phyloP scores from a whole-genome alignment of 495 filamentous ascomycete species.

The Diplogelasinospora grovesii region DNA sequence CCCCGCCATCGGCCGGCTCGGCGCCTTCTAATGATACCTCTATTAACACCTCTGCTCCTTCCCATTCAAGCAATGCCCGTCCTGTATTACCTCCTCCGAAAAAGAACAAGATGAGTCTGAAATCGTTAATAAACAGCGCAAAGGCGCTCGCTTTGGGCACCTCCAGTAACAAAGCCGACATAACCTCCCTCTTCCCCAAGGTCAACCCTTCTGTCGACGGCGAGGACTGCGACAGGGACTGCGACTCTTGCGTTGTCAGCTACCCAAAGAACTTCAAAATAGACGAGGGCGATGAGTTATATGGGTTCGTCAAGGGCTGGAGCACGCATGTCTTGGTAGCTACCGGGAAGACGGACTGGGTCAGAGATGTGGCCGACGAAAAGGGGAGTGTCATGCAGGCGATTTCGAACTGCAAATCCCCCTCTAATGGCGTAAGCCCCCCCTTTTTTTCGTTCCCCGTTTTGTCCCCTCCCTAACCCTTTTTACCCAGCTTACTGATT shows the following conservation, averaged over 20 bases:
- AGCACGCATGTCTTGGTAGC: slow-evolving; percentile 85
- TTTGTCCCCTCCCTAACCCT: neutral
- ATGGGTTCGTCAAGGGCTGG: slow-evolving; percentile 84
- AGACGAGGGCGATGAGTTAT: slow-evolving; percentile 72
- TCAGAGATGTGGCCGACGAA: slow-evolving; percentile 82
- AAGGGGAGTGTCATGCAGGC: slow-evolving; percentile 94
- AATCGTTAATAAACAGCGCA: slow-evolving; percentile 37
- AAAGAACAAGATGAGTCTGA: slow-evolving; percentile 16
- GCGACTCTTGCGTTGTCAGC: slow-evolving; percentile 68
- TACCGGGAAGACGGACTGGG: slow-evolving; percentile 94
- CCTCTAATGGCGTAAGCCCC: slow-evolving; percentile 72
- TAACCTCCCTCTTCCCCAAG: slow-evolving; percentile 54
- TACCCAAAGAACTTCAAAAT: slow-evolving; percentile 67
- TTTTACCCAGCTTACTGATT: neutral
- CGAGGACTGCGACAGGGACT: slow-evolving; percentile 86
- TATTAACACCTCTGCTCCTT: too few relatives aligned
- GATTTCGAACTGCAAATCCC: slow-evolving; percentile 53
- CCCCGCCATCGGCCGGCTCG: too few relatives aligned
- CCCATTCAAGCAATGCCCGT: too few relatives aligned
- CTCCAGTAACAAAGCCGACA: slow-evolving; percentile 60
- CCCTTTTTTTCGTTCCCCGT: too few relatives aligned
- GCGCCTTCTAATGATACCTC: too few relatives aligned
- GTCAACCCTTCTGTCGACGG: slow-evolving; percentile 70
- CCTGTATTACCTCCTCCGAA: too few relatives aligned
- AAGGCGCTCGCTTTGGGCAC: slow-evolving; percentile 52